Percentiles rank a stretch among this genome's conserved stretches.
Evolutionary conservation across 345 rosid genomes (phyloP).

Genomic region (Sisymbrium altissimum): DNA sequence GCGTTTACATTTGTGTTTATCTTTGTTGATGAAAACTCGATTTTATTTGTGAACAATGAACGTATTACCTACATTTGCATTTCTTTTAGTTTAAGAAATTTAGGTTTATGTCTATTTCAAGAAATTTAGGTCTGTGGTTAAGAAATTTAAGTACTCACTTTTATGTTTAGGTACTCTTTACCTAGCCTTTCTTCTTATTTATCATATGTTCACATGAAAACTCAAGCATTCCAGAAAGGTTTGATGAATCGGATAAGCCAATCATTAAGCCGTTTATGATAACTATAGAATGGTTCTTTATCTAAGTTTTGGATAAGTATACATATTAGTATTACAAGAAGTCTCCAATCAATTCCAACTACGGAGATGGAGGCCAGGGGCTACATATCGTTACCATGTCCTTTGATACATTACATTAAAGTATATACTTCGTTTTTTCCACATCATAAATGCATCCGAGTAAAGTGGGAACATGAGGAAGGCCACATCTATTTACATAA

Average conservation of each 20-base stretch:
- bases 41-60: no score
- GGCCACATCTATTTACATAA: conserved; percentile 22
- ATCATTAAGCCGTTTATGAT: background rate
- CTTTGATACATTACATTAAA: background rate
- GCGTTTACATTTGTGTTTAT: no score
- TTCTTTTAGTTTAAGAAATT: no score
- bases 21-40: no score
- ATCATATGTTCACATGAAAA: background rate
- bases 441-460: conserved; percentile 7
- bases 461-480: conserved; percentile 4
- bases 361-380: conserved; percentile 13
- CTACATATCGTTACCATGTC: conserved; percentile 1
- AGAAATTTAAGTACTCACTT: no score
- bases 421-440: conserved; percentile 5
- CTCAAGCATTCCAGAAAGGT: background rate
- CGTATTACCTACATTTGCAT: no score
- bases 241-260: background rate
- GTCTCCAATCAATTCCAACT: conserved; percentile 2
- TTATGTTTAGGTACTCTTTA: no score
- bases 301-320: background rate
- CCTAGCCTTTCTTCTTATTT: no score
- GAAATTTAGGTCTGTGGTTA: no score
- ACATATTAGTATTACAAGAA: conserved; percentile 2
- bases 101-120: no score
- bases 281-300: background rate